Percentiles rank a stretch among this genome's conserved stretches.
Evolutionary conservation across 2,329 filamentous ascomycete species (phyloP).

Genomic region (Hypoxylon sp.): DNA sequence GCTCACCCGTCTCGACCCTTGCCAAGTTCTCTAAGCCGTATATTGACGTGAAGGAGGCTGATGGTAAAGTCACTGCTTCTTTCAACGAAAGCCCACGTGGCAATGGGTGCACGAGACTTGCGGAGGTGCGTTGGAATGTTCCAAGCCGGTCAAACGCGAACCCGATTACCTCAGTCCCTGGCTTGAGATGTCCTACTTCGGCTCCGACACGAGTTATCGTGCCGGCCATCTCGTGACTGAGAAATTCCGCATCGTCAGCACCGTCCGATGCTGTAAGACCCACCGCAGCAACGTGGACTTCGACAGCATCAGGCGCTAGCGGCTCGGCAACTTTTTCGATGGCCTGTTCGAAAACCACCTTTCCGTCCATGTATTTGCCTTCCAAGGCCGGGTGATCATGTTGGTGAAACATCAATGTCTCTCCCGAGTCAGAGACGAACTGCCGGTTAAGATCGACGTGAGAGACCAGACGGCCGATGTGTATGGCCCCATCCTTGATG

Average conservation of each 20-base stretch:
- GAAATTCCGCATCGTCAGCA: neutral
- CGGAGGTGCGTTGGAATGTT: neutral
- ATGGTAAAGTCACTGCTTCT: neutral
- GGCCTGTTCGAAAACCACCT: neutral
- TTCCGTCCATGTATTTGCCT: too few relatives aligned
- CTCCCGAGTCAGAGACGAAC: neutral
- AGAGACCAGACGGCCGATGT: neutral
- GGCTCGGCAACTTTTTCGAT: too few relatives aligned
- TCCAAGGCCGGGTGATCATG: neutral
- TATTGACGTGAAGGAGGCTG: neutral
- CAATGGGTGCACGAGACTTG: neutral
- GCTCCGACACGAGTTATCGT: neutral
- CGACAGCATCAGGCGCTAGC: neutral
- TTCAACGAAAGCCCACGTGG: neutral
- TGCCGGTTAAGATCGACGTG: neutral
- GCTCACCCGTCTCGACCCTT: neutral
- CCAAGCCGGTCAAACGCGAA: neutral
- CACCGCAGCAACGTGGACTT: neutral
- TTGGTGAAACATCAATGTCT: neutral
- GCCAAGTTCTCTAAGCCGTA: neutral
- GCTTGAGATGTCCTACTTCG: neutral
- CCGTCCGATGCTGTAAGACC: neutral
- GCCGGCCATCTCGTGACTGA: neutral
- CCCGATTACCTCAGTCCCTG: neutral
- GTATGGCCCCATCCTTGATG: neutral